These are phyloP conservation scores for Cymbidium sinense DNA, from an alignment of 106 monocot genomes.

Conservation along the genomic window DNA sequence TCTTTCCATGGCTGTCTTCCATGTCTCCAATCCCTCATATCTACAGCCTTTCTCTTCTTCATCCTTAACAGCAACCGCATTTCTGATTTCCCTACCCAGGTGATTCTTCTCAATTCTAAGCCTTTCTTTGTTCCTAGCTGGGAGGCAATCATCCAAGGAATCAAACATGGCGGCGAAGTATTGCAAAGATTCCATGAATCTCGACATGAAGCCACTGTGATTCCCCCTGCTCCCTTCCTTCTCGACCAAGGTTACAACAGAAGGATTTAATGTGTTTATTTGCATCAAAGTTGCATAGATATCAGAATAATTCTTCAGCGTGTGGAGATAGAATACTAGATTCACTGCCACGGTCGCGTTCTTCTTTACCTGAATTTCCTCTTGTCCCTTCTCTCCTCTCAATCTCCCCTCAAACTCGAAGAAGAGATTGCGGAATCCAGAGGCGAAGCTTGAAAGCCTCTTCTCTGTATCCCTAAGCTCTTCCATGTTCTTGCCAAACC, in stretches of 20 bases:
- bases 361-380: slow-evolving; percentile 8
- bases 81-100: slow-evolving; percentile 38
- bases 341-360: slow-evolving; percentile 41
- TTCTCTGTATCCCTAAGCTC: slow-evolving; percentile 42
- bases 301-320: slow-evolving; percentile 21
- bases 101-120: slow-evolving; percentile 42
- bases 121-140: slow-evolving; percentile 31
- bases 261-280: slow-evolving; percentile 28
- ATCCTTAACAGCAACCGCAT: slow-evolving; percentile 5
- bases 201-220: background rate
- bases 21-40: slow-evolving; percentile 17
- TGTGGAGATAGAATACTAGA: slow-evolving; percentile 32
- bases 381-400: background rate
- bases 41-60: slow-evolving; percentile 1
- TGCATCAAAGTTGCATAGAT: slow-evolving; percentile 10
- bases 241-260: slow-evolving; percentile 35
- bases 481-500: slow-evolving; percentile 23
- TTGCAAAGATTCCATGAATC: slow-evolving; percentile 27
- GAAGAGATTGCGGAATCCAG: slow-evolving; percentile 29
- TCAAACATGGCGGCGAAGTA: slow-evolving; percentile 48
- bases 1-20: slow-evolving; percentile 36
- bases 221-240: slow-evolving; percentile 22
- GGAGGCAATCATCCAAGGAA: slow-evolving; percentile 38
- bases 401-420: slow-evolving; percentile 45
- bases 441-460: slow-evolving; percentile 39